Conservation (phyloP, 345 rosid species). For the Raphanus raphanistrum region DNA sequence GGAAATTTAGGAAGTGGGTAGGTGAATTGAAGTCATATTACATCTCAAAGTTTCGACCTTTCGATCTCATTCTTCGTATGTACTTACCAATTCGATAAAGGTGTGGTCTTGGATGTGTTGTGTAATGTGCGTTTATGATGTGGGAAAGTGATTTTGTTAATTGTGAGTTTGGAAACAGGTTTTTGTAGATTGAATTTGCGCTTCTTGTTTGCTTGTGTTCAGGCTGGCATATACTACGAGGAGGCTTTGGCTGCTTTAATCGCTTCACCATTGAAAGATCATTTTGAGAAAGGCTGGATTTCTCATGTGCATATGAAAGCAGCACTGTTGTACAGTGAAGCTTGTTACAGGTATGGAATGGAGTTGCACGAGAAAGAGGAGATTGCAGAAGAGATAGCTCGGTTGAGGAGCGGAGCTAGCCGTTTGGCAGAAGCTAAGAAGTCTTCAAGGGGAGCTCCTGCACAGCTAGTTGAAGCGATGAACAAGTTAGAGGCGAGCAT, state of each 20-base stretch:
- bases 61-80: neutral
- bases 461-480: constrained; percentile 82
- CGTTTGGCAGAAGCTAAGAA: constrained; percentile 79
- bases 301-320: constrained; percentile 93
- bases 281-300: constrained; percentile 91
- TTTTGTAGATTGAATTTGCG: neutral
- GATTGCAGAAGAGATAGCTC: constrained; percentile 88
- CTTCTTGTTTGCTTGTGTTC: constrained; percentile 26
- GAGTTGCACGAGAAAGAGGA: constrained; percentile 98
- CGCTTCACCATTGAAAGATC: constrained; percentile 80
- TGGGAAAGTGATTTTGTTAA: neutral
- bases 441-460: constrained; percentile 75
- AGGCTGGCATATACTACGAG: constrained; percentile 92
- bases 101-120: too few relatives aligned
- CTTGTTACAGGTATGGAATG: constrained; percentile 76
- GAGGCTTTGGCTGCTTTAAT: constrained; percentile 79
- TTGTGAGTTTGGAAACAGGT: constrained; percentile 39
- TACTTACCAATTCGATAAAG: too few relatives aligned
- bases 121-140: too few relatives aligned
- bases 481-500: constrained; percentile 72
- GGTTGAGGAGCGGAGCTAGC: constrained; percentile 70
- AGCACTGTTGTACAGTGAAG: constrained; percentile 76
- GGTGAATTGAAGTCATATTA: too few relatives aligned
- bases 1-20: neutral
- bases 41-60: neutral